Percentiles rank a stretch among this genome's conserved stretches.
Evolutionary conservation across 148 eudicot species (phyloP).

Genomic region (Cornus controversa): DNA sequence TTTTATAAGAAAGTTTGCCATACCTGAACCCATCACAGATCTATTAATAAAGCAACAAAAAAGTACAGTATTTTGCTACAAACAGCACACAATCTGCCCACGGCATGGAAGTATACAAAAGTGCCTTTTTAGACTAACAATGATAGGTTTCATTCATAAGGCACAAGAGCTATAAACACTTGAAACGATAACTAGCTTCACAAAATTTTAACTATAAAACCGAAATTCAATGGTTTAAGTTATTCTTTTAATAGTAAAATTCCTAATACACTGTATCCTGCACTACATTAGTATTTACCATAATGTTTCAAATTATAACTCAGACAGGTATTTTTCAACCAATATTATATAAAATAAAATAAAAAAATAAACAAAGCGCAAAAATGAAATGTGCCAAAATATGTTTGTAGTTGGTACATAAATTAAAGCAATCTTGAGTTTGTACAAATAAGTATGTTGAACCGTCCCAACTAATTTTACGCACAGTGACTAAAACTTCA

Average conservation of each 20-base stretch:
- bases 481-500: not conserved
- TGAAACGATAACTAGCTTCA: not conserved
- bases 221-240: not conserved
- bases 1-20: too few species aligned
- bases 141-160: not conserved
- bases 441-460: not conserved
- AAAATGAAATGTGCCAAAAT: not conserved
- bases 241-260: not conserved
- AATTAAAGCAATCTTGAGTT: not conserved
- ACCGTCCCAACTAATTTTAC: not conserved
- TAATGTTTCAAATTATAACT: not conserved
- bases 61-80: not conserved
- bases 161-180: not conserved
- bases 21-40: not conserved
- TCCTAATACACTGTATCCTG: too few species aligned
- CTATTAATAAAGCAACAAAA: not conserved
- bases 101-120: not conserved
- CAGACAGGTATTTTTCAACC: too few species aligned
- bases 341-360: not conserved
- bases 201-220: not conserved
- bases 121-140: not conserved
- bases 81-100: not conserved
- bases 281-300: not conserved
- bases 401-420: not conserved
- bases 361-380: not conserved